Evolutionary conservation across 768 basidiomycete genomes (phyloP).

Genomic region (Pleurotus tuoliensis): DNA sequence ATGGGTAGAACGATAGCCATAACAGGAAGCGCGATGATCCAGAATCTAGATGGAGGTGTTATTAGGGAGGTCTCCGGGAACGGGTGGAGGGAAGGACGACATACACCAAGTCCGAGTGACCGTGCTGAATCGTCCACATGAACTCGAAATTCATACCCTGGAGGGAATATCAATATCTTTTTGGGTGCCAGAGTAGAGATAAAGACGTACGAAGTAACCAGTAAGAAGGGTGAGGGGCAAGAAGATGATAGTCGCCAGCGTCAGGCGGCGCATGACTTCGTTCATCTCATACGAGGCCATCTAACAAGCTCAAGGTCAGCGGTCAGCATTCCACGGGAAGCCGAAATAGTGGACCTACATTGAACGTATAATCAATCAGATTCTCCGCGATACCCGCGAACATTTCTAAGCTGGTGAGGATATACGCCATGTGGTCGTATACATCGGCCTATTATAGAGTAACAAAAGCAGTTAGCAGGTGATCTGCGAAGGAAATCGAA

Average conservation of each 20-base stretch:
- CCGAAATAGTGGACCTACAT: constrained; percentile 37
- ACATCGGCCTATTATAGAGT: constrained; percentile 56
- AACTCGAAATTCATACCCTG: constrained; percentile 68
- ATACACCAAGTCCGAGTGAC: constrained; percentile 43
- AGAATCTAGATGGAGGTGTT: constrained; percentile 46
- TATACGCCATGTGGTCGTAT: constrained; percentile 72
- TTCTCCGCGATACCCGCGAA: constrained; percentile 69
- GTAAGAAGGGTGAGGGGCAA: constrained; percentile 67
- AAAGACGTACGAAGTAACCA: constrained; percentile 52
- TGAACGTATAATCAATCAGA: constrained; percentile 71
- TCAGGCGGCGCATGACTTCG: constrained; percentile 67
- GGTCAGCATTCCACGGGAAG: background rate
- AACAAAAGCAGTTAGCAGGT: background rate
- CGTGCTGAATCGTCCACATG: constrained; percentile 45
- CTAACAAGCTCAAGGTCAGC: constrained; percentile 28
- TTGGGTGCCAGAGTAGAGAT: background rate
- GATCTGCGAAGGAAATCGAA: background rate
- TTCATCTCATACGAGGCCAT: constrained; percentile 76
- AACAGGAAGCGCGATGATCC: constrained; percentile 61
- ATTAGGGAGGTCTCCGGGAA: background rate
- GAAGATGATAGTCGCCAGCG: constrained; percentile 67
- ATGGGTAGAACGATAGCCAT: constrained; percentile 55
- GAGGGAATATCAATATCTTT: background rate
- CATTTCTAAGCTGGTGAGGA: constrained; percentile 67
- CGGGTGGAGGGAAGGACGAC: constrained; percentile 15